A percentile compares a stretch with the other conserved stretches of the same genome.
Evolutionary conservation across 2,329 filamentous ascomycete species (phyloP).

Genomic region (Aplosporella prunicola): DNA sequence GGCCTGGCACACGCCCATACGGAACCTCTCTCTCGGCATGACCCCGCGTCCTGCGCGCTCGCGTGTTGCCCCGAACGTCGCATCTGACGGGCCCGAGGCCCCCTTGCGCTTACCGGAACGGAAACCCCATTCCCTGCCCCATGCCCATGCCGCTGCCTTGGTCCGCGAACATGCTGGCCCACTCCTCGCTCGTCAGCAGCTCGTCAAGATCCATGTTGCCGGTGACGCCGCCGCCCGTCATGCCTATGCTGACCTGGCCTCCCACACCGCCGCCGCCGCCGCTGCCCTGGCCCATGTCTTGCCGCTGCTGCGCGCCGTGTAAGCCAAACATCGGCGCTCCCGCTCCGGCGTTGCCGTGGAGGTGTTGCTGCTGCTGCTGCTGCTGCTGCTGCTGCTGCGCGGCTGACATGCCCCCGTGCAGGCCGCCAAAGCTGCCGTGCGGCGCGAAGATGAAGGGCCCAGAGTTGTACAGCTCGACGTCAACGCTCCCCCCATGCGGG

Average conservation of each 20-base stretch:
- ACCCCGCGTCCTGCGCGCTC: too few species aligned
- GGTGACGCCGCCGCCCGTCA: neutral
- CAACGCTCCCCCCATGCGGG: constrained; percentile 4
- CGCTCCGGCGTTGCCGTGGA: constrained; percentile 43
- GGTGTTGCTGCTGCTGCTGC: constrained; percentile 1
- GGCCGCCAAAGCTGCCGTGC: neutral
- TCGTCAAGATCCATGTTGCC: constrained; percentile 21
- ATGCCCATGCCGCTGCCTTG: constrained; percentile 22
- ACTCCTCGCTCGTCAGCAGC: constrained; percentile 30
- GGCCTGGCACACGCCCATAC: too few species aligned
- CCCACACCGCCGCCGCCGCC: neutral
- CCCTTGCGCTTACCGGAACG: too few species aligned
- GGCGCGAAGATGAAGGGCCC: constrained; percentile 8
- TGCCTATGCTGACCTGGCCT: constrained; percentile 2
- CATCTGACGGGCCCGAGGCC: too few species aligned
- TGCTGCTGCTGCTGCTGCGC: neutral
- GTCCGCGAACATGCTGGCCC: constrained; percentile 30
- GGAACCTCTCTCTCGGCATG: too few species aligned
- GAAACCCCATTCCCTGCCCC: constrained; percentile 8
- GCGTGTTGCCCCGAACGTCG: too few species aligned
- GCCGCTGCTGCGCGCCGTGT: constrained; percentile 9
- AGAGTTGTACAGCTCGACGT: constrained; percentile 8
- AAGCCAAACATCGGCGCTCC: constrained; percentile 7
- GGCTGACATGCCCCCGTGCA: too few species aligned
- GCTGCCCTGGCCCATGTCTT: neutral